phyloP scores from a whole-genome alignment of 768 basidiomycete species.

The Boletus coccyginus region DNA sequence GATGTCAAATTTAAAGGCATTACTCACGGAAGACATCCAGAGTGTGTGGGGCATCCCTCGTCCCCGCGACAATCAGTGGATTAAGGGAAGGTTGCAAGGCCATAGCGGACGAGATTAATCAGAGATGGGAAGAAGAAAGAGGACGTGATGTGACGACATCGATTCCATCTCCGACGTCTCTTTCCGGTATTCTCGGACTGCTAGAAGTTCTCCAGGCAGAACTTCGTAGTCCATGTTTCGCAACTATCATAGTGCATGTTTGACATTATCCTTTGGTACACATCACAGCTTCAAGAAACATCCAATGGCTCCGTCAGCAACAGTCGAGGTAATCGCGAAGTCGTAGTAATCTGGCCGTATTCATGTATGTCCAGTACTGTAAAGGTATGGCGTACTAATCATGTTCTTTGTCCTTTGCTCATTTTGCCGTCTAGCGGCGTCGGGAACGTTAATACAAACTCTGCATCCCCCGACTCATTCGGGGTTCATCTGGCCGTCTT shows the following conservation, averaged over 20 bases:
- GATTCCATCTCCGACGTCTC: neutral
- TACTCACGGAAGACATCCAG: slow-evolving; percentile 74
- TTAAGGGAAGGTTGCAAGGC: slow-evolving; percentile 74
- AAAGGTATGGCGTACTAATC: too few relatives aligned
- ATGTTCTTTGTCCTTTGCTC: too few relatives aligned
- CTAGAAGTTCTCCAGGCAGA: too few relatives aligned
- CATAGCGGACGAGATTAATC: slow-evolving; percentile 40
- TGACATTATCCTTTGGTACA: too few relatives aligned
- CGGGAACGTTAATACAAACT: slow-evolving; percentile 71
- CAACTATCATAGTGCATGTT: too few relatives aligned
- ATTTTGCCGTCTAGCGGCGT: slow-evolving; percentile 45
- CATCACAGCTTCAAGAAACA: too few relatives aligned
- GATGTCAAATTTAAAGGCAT: neutral
- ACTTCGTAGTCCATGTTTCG: too few relatives aligned
- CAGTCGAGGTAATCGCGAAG: too few relatives aligned
- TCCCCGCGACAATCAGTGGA: slow-evolving; percentile 62
- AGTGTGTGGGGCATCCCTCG: slow-evolving; percentile 62
- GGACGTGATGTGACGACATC: slow-evolving; percentile 6
- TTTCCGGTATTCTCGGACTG: too few relatives aligned
- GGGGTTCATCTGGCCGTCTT: slow-evolving; percentile 59
- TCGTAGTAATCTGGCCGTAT: too few relatives aligned
- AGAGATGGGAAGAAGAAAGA: neutral
- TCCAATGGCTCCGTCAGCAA: too few relatives aligned
- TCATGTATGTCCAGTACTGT: too few relatives aligned
- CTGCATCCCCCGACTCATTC: slow-evolving; percentile 64